Conservation (phyloP, 164 flowering plant species). For the Kalanchoe fedtschenkoi region DNA sequence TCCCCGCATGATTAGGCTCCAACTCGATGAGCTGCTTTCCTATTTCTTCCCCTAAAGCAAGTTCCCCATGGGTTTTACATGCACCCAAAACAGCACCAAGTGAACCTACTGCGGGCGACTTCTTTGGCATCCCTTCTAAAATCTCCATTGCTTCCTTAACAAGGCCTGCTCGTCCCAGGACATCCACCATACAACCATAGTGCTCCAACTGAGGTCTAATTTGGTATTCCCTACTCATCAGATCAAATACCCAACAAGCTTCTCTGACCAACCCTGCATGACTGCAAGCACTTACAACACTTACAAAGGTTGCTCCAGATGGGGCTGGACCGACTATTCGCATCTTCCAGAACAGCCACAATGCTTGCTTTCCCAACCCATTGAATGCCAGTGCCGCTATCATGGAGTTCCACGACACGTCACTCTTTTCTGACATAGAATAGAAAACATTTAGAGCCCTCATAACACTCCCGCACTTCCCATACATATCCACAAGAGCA, state of each 20-base stretch:
- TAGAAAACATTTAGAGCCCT: constrained; percentile 25
- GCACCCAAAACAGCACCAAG: constrained; percentile 46
- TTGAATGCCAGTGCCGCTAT: constrained; percentile 40
- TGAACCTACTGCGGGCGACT: constrained; percentile 23
- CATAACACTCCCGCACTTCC: constrained; percentile 46
- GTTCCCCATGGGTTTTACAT: constrained; percentile 37
- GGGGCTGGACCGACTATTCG: constrained; percentile 24
- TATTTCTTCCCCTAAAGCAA: constrained; percentile 37
- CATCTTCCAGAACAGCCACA: constrained; percentile 34
- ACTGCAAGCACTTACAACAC: constrained; percentile 46
- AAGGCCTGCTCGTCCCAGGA: constrained; percentile 48
- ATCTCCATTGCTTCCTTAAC: constrained; percentile 39
- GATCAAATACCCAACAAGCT: constrained; percentile 38
- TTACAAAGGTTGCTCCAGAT: constrained; percentile 45
- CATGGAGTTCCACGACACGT: constrained; percentile 51
- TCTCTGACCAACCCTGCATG: constrained; percentile 50
- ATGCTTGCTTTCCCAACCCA: constrained; percentile 44
- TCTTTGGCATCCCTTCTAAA: constrained; percentile 22
- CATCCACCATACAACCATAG: constrained; percentile 59
- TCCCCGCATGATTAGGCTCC: constrained; percentile 18
- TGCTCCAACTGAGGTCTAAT: constrained; percentile 35
- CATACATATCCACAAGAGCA: constrained; percentile 51
- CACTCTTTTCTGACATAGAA: constrained; percentile 36
- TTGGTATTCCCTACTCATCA: constrained; percentile 28
- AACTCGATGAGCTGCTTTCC: constrained; percentile 32